Conservation (phyloP, 2,329 filamentous ascomycete genomes). For the Pseudonectria foliicola region DNA sequence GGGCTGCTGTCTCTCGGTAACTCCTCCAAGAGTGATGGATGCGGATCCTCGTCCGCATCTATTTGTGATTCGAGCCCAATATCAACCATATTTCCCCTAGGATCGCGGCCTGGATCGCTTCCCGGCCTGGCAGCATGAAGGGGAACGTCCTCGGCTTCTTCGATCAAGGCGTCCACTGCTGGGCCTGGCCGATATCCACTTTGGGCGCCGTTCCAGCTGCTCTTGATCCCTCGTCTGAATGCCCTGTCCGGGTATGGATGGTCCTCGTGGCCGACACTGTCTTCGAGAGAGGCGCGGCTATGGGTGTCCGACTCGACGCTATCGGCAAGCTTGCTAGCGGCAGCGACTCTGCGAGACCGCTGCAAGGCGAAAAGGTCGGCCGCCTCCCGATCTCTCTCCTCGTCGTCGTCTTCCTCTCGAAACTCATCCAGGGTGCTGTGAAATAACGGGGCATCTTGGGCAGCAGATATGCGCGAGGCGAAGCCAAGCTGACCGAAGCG, state of each 20-base stretch:
- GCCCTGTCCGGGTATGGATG: slow-evolving; percentile 39
- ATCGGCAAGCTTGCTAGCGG: slow-evolving; percentile 73
- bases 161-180: slow-evolving; percentile 28
- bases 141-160: slow-evolving; percentile 36
- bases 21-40: slow-evolving; percentile 53
- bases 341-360: slow-evolving; percentile 80
- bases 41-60: slow-evolving; percentile 50
- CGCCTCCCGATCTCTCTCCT: slow-evolving; percentile 81
- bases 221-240: slow-evolving; percentile 49
- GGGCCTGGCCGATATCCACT: slow-evolving; percentile 27
- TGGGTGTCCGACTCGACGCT: slow-evolving; percentile 69
- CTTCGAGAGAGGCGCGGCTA: slow-evolving; percentile 30
- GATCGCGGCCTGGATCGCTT: slow-evolving; percentile 23
- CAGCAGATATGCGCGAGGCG: slow-evolving; percentile 63
- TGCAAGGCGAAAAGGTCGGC: slow-evolving; percentile 93
- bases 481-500: slow-evolving; percentile 69
- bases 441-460: slow-evolving; percentile 84
- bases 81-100: slow-evolving; percentile 71
- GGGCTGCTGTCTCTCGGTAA: slow-evolving; percentile 45
- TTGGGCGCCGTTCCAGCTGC: slow-evolving; percentile 55
- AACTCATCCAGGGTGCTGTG: slow-evolving; percentile 87
- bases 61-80: slow-evolving; percentile 69
- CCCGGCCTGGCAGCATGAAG: slow-evolving; percentile 26
- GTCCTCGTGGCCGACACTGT: slow-evolving; percentile 22
- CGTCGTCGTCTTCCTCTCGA: slow-evolving; percentile 86